These are phyloP conservation scores for Datisca glomerata DNA, from an alignment of 306 rosid genomes.

Conservation along the genomic window DNA sequence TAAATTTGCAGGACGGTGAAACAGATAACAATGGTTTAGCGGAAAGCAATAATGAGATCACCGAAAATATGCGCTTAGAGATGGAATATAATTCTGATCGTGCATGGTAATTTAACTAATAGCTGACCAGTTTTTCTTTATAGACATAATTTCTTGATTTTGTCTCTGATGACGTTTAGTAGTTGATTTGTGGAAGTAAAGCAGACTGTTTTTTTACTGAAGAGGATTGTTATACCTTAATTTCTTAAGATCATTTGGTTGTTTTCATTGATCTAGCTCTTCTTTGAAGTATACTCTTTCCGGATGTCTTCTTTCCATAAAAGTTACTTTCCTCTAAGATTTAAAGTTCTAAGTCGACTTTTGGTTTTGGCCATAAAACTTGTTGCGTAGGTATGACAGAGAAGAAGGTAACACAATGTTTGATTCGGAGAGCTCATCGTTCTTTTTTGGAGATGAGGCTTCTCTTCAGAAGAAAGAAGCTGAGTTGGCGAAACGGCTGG, in stretches of 20 bases:
- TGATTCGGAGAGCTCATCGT: conserved; percentile 66
- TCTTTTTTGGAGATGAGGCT: conserved; percentile 80
- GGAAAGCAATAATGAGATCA: conserved; percentile 62
- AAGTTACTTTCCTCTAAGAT: no score
- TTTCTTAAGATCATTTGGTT: conserved; percentile 8
- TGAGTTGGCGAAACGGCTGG: conserved; percentile 93
- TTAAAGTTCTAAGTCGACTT: not conserved
- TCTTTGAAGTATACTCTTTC: no score
- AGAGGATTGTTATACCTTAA: not conserved
- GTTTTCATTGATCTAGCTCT: no score
- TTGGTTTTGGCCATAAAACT: not conserved
- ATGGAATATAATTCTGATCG: conserved; percentile 93
- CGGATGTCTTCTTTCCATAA: no score
- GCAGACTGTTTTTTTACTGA: not conserved
- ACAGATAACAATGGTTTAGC: conserved; percentile 26
- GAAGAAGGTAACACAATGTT: conserved; percentile 86
- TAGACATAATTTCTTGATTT: conserved; percentile 1
- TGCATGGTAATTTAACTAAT: conserved; percentile 60
- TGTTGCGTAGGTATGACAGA: conserved; percentile 71
- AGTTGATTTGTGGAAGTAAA: no score
- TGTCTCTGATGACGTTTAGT: no score
- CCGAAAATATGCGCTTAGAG: conserved; percentile 86
- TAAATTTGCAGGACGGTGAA: conserved; percentile 44
- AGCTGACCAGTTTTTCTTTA: not conserved
- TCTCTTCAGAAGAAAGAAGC: conserved; percentile 96